phyloP scores from a whole-genome alignment of 1,284 basidiomycete genomes.

The Trichosporon asahii region DNA sequence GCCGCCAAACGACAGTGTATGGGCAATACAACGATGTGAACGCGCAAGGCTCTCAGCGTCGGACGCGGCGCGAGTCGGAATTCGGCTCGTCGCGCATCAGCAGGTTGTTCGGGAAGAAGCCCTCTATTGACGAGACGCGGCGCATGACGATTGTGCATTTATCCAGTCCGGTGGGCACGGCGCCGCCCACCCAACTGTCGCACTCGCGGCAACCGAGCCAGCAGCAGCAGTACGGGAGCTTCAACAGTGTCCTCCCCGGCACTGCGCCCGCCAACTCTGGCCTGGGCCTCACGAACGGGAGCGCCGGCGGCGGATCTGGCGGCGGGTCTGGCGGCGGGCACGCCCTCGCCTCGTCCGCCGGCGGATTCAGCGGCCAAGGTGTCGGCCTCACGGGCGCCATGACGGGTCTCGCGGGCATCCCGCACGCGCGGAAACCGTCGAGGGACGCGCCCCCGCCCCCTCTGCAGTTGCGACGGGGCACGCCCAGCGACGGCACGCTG shows the following conservation, averaged over 20 bases:
- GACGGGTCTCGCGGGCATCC: conserved; percentile 2
- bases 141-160: conserved; percentile 21
- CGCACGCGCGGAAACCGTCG: neutral
- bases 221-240: neutral
- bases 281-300: neutral
- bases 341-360: too few relatives aligned
- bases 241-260: neutral
- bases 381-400: neutral
- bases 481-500: neutral
- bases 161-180: conserved; percentile 19
- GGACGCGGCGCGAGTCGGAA: conserved; percentile 2
- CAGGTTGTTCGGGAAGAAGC: neutral
- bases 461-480: conserved; percentile 15
- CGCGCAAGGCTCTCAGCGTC: neutral
- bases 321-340: neutral
- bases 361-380: too few relatives aligned
- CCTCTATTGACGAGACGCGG: conserved; percentile 10
- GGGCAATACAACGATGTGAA: neutral
- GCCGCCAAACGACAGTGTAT: neutral
- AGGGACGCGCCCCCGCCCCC: conserved; percentile 8
- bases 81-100: neutral
- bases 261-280: neutral
- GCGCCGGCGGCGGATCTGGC: neutral
- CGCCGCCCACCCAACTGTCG: conserved; percentile 8
- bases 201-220: neutral